phyloP scores from a whole-genome alignment of 2,329 filamentous ascomycete species.

The Pseudocercospora crystallina region DNA sequence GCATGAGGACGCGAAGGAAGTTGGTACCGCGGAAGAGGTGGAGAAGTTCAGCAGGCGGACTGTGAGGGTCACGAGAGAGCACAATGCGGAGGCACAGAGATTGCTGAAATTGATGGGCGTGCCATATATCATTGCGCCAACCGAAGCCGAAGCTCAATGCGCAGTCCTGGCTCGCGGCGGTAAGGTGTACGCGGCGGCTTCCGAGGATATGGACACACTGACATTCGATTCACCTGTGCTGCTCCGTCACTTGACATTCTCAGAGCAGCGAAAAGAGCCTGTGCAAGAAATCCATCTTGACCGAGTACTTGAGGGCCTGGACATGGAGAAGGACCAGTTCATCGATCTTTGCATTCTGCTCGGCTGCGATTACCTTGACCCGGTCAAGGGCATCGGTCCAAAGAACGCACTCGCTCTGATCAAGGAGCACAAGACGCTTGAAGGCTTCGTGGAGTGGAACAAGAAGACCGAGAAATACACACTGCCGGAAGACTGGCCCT shows the following conservation, averaged over 20 bases:
- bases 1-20: conserved; percentile 94
- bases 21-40: conserved; percentile 92
- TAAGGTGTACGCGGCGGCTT: conserved; percentile 95
- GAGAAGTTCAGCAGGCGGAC: conserved; percentile 96
- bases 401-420: conserved; percentile 91
- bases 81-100: conserved; percentile 91
- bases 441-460: conserved; percentile 80
- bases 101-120: conserved; percentile 94
- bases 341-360: conserved; percentile 97
- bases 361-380: conserved; percentile 96
- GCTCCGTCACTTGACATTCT: conserved; percentile 90
- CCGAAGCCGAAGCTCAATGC: conserved; percentile 96
- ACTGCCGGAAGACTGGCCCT: conserved; percentile 96
- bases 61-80: conserved; percentile 91
- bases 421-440: conserved; percentile 83
- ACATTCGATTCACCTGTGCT: conserved; percentile 93
- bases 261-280: conserved; percentile 94
- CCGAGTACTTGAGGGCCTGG: conserved; percentile 80
- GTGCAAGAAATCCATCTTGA: conserved; percentile 92
- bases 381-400: conserved; percentile 90
- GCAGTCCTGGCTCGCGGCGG: conserved; percentile 83
- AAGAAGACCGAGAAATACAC: conserved; percentile 76
- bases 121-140: conserved; percentile 91
- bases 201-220: conserved; percentile 98
- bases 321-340: conserved; percentile 87